A percentile compares a stretch with the other conserved stretches of the same genome.
Conservation (phyloP, 164 flowering plant genomes). For the Stephania yunnanensis region DNA sequence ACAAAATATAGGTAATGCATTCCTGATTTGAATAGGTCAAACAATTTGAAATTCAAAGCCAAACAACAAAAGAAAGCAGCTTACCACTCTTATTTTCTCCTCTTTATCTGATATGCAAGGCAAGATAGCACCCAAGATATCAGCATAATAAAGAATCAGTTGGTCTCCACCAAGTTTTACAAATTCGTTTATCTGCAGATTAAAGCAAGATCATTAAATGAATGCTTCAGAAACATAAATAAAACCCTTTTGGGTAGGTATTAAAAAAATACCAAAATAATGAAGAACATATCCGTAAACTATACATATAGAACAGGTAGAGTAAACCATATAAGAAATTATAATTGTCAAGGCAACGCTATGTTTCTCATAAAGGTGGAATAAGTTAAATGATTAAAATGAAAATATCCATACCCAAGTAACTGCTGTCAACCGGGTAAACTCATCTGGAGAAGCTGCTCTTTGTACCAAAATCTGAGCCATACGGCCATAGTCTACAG, state of each 20-base stretch:
- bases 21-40: background rate
- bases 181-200: constrained; percentile 86
- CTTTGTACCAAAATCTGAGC: constrained; percentile 96
- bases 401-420: constrained; percentile 69
- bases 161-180: constrained; percentile 98
- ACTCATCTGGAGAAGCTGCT: constrained; percentile 86
- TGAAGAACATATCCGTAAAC: background rate
- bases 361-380: background rate
- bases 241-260: background rate
- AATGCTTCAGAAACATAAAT: background rate
- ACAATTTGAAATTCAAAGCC: background rate
- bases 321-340: background rate
- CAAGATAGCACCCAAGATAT: constrained; percentile 86
- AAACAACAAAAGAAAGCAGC: constrained; percentile 6
- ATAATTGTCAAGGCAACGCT: background rate
- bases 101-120: constrained; percentile 97
- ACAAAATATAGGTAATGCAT: background rate
- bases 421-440: constrained; percentile 86
- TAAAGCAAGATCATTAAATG: background rate
- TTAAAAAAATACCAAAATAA: background rate
- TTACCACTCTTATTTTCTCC: constrained; percentile 93
- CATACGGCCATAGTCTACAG: constrained; percentile 99
- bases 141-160: constrained; percentile 90
- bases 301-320: background rate
- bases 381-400: background rate